These are phyloP conservation scores for Didymella exigua DNA, from an alignment of 2,329 filamentous ascomycete species.

Conservation along the genomic window DNA sequence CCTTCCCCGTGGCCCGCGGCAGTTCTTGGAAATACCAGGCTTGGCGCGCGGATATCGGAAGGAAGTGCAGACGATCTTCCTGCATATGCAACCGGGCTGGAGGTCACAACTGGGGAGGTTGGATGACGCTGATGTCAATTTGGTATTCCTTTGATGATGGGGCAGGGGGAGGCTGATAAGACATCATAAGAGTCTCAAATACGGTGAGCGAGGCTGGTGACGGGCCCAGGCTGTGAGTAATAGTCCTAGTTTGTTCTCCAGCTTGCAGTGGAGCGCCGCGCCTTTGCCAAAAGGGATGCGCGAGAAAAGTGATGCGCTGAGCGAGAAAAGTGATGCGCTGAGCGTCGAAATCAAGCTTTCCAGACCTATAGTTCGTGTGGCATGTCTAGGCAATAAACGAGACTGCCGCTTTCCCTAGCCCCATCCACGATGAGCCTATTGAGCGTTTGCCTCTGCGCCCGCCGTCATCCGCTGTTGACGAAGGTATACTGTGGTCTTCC, in stretches of 20 bases:
- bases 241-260: conserved; percentile 3
- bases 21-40: background rate
- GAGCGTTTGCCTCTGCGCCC: background rate
- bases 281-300: background rate
- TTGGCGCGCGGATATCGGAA: conserved; percentile 11
- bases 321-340: conserved; percentile 6
- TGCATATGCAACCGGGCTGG: conserved; percentile 2
- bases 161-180: conserved; percentile 10
- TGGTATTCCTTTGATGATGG: background rate
- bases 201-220: conserved; percentile 12
- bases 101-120: conserved; percentile 5
- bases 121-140: background rate
- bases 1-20: conserved; percentile 1
- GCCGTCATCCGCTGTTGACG: background rate
- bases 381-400: conserved; percentile 1
- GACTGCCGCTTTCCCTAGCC: conserved; percentile 8
- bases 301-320: background rate
- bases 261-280: conserved; percentile 3
- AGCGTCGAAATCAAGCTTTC: conserved; percentile 9
- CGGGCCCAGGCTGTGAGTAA: conserved; percentile 9
- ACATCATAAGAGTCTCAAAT: conserved; percentile 7
- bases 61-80: background rate
- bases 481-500: background rate
- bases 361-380: conserved; percentile 9
- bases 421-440: background rate